Evolutionary conservation across 495 filamentous ascomycete species (phyloP).

Genomic region (Mycothermus thermophilus): DNA sequence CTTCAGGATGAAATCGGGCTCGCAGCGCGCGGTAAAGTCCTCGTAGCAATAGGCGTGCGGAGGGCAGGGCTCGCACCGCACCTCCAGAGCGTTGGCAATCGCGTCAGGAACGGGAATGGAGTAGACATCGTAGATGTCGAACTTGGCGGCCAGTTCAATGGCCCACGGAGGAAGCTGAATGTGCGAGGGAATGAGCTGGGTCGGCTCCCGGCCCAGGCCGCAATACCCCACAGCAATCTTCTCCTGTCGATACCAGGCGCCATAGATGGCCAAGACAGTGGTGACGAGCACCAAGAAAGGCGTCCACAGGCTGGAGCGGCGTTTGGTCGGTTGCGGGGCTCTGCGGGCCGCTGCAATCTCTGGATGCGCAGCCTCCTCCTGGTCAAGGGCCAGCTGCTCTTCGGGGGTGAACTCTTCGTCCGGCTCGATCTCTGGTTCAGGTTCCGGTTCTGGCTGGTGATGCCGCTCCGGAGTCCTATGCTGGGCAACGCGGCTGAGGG

Average conservation of each 20-base stretch:
- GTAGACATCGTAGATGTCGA: slow-evolving; percentile 26
- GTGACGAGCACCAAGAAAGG: slow-evolving; percentile 54
- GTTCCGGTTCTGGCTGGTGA: not conserved
- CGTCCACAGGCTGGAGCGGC: slow-evolving; percentile 21
- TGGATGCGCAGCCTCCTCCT: slow-evolving; percentile 37
- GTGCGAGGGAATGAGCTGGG: slow-evolving; percentile 28
- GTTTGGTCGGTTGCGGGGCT: slow-evolving; percentile 4
- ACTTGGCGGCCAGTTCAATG: slow-evolving; percentile 20
- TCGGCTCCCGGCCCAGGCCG: slow-evolving; percentile 57
- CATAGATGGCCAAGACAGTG: slow-evolving; percentile 56
- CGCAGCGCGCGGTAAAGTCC: slow-evolving; percentile 62
- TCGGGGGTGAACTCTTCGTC: slow-evolving; percentile 93
- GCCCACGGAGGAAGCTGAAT: slow-evolving; percentile 35
- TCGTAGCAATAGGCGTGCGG: slow-evolving; percentile 79
- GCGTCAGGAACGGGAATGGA: slow-evolving; percentile 45
- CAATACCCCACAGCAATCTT: slow-evolving; percentile 93
- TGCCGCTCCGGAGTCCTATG: slow-evolving; percentile 11
- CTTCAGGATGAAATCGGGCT: slow-evolving; percentile 73
- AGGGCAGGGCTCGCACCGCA: slow-evolving; percentile 83
- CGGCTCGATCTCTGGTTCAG: slow-evolving; percentile 39
- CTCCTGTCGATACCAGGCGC: slow-evolving; percentile 77
- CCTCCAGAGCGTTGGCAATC: slow-evolving; percentile 51
- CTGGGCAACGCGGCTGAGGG: slow-evolving; percentile 15
- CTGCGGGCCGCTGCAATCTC: slow-evolving; percentile 15
- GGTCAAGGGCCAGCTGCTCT: slow-evolving; percentile 61